Evolutionary conservation across 441 rosid species (phyloP).

Genomic region (Gossypium trilobum): DNA sequence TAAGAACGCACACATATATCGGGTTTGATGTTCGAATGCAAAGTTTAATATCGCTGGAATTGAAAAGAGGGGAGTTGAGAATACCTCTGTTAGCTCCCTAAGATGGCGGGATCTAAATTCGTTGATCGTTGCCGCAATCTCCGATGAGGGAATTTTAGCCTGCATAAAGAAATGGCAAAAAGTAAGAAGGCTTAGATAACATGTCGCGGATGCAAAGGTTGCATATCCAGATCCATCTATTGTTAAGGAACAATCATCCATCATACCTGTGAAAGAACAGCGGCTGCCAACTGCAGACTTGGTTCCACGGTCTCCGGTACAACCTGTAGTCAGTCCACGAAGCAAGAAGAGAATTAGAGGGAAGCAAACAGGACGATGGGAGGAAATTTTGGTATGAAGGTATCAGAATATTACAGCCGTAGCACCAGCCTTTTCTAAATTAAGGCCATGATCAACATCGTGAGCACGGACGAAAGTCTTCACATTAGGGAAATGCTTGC

Average conservation of each 20-base stretch:
- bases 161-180: slow-evolving; percentile 15
- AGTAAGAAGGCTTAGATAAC: neutral
- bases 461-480: slow-evolving; percentile 97
- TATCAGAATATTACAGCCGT: slow-evolving; percentile 60
- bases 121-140: slow-evolving; percentile 80
- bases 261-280: slow-evolving; percentile 91
- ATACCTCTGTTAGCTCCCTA: slow-evolving; percentile 85
- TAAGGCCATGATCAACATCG: slow-evolving; percentile 91
- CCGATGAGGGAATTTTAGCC: slow-evolving; percentile 84
- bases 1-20: neutral
- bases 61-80: neutral
- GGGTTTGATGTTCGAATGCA: neutral
- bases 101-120: slow-evolving; percentile 89
- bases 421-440: slow-evolving; percentile 94
- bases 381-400: slow-evolving; percentile 15
- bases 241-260: slow-evolving; percentile 1
- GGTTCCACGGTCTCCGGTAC: slow-evolving; percentile 97
- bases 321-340: slow-evolving; percentile 39
- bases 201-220: neutral
- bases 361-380: neutral
- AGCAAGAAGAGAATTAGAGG: neutral
- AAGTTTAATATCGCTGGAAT: neutral
- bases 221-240: slow-evolving; percentile 5
- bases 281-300: slow-evolving; percentile 95
- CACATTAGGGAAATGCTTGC: slow-evolving; percentile 89